Conservation (phyloP, 495 filamentous ascomycete species). For the Lichenothelia convexa region DNA sequence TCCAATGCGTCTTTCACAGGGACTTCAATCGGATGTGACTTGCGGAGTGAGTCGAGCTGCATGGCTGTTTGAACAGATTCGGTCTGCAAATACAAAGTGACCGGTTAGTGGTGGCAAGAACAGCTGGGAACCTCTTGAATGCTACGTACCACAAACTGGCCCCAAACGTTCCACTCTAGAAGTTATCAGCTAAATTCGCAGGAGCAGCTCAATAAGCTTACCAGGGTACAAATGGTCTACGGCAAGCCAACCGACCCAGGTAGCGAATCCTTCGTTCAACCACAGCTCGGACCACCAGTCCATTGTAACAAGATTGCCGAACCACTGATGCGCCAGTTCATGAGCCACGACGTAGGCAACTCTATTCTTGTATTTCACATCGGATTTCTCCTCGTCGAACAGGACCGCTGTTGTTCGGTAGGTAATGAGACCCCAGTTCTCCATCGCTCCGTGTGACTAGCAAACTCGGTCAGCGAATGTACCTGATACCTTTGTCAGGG, state of each 20-base stretch:
- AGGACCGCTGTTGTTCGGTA: slow-evolving; percentile 85
- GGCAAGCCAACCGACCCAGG: slow-evolving; percentile 93
- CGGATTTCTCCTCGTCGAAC: slow-evolving; percentile 80
- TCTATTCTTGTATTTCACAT: slow-evolving; percentile 69
- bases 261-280: slow-evolving; percentile 88
- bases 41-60: slow-evolving; percentile 67
- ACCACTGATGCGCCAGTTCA: slow-evolving; percentile 96
- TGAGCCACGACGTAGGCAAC: slow-evolving; percentile 91
- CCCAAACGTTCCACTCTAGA: slow-evolving; percentile 75
- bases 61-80: slow-evolving; percentile 86
- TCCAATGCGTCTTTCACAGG: slow-evolving; percentile 77
- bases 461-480: slow-evolving; percentile 18
- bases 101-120: slow-evolving; percentile 8
- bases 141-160: slow-evolving; percentile 66
- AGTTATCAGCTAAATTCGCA: slow-evolving; percentile 6
- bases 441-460: slow-evolving; percentile 53
- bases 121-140: slow-evolving; percentile 33
- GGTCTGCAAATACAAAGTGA: slow-evolving; percentile 27
- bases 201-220: slow-evolving; percentile 14
- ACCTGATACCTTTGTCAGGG: neutral
- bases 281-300: slow-evolving; percentile 84
- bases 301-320: slow-evolving; percentile 88
- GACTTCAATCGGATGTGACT: slow-evolving; percentile 89
- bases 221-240: slow-evolving; percentile 76
- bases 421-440: slow-evolving; percentile 87